Conservation (phyloP, 2,329 filamentous ascomycete genomes). For the Zalaria sp. region DNA sequence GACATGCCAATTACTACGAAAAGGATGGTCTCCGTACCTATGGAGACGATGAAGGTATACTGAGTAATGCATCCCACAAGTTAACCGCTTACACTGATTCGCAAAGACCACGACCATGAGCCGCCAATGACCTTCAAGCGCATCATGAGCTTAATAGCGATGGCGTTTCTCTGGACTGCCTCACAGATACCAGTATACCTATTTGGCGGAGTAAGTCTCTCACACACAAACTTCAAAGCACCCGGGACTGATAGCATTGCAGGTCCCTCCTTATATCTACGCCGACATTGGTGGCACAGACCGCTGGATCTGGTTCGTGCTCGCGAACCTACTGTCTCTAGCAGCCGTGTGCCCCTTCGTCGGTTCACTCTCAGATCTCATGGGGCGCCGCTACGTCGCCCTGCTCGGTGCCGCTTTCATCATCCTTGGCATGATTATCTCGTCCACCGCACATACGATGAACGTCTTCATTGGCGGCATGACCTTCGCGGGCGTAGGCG, state of each 20-base stretch:
- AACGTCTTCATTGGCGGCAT: conserved; percentile 48
- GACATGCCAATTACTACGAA: conserved; percentile 30
- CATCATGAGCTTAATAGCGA: conserved; percentile 41
- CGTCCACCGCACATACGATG: conserved; percentile 43
- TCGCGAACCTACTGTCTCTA: conserved; percentile 15
- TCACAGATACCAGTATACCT: conserved; percentile 43
- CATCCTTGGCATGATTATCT: conserved; percentile 45
- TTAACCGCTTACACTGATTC: background rate
- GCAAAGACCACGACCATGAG: conserved; percentile 23
- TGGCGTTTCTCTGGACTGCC: conserved; percentile 48
- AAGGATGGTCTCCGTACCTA: conserved; percentile 31
- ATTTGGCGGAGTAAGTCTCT: conserved; percentile 19
- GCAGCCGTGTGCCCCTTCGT: conserved; percentile 48
- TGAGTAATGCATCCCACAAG: background rate
- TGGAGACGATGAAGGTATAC: conserved; percentile 26
- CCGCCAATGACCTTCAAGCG: conserved; percentile 31
- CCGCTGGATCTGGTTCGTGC: conserved; percentile 47
- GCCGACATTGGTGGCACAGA: conserved; percentile 45
- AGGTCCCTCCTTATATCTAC: conserved; percentile 42
- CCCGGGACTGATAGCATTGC: too few relatives aligned
- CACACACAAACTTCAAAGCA: too few relatives aligned
- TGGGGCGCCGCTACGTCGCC: conserved; percentile 47
- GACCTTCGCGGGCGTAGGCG: conserved; percentile 48
- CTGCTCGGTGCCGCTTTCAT: conserved; percentile 39
- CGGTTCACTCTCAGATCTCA: conserved; percentile 48